Base-by-base conservation (phyloP, 2,329 filamentous ascomycete genomes). In the Coniella vitis region DNA sequence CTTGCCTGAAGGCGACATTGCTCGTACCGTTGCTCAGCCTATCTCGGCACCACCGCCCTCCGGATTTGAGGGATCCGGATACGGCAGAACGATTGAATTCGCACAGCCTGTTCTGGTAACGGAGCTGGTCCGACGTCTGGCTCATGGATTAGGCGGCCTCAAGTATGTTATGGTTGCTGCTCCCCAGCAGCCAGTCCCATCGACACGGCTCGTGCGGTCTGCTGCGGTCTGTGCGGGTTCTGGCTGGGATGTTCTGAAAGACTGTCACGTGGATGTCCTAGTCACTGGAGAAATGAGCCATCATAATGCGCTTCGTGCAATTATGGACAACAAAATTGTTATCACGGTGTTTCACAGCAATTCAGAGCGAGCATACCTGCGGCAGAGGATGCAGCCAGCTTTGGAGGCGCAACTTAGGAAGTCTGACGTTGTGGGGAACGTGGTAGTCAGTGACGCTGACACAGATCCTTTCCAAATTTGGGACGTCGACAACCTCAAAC, bases 231-330 rank as follows among this genome's bases (percentile, higher is more conserved):
- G 91, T 59, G 91, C 93, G 0, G 93, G 93, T 2, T 93, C 87
- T 7, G 93, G 93, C 0, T 86, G 83, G 2, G 80, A 84, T 35
- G 75, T 97, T 17, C 78, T 96, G 51, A 80, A 81, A 54, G 75
- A 76, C 36, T 71, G 83, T 3, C 71, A 79, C 37, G 88, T 90
- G 0, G 89, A 96, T 60, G 66, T 97, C 35, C 68, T 94, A 4
- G 87, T 98, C 58, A 97, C 89, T 0, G 93, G 93, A 2, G 93
- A 98, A 70, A 79, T 97, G 73, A 87, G 81, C 60, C 93, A 98
- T 63, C 93, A 98, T 63, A 89, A 93, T 55, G 90, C 91, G 3
- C 76, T 98, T 50, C 81, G 86, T 35, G 88, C 90, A 1, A 88
- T 87, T 22, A 90, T 96, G 70, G 79, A 83, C 51, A 90, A 90